Conservation (phyloP, 345 rosid species). For the Eucalyptus brandiana region DNA sequence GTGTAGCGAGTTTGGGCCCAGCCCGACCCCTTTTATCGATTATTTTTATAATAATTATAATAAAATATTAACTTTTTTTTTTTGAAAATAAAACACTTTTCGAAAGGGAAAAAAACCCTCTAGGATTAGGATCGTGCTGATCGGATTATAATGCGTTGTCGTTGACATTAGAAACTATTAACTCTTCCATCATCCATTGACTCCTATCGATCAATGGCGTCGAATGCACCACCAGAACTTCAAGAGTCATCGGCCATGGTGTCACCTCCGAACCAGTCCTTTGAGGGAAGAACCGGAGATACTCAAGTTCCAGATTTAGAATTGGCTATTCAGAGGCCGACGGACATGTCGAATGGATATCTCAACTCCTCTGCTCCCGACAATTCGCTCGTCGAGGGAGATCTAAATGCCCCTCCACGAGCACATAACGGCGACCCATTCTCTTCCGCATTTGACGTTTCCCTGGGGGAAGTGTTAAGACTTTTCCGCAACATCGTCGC, state of each 20-base stretch:
- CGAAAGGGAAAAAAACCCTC: not conserved
- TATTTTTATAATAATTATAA: too few species aligned
- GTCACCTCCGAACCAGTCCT: not conserved
- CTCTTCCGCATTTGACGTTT: fast-evolving
- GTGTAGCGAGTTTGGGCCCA: too few species aligned
- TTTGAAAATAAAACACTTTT: not conserved
- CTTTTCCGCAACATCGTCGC: fast-evolving
- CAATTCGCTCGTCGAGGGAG: not conserved
- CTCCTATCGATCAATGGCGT: not conserved
- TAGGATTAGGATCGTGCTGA: too few species aligned
- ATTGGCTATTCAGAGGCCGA: not conserved
- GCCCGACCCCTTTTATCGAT: too few species aligned
- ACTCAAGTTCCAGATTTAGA: too few species aligned
- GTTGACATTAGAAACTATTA: too few species aligned
- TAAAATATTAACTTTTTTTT: too few species aligned
- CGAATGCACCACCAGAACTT: not conserved
- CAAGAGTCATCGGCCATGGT: not conserved
- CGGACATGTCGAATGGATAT: not conserved
- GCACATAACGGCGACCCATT: fast-evolving
- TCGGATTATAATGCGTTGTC: too few species aligned
- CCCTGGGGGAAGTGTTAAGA: fast-evolving
- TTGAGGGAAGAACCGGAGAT: not conserved
- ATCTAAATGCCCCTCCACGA: not conserved
- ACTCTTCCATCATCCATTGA: not conserved
- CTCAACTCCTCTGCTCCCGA: not conserved